These are phyloP conservation scores for Colletotrichum sp. DNA, from an alignment of 2,329 filamentous ascomycete genomes.

Conservation along the genomic window DNA sequence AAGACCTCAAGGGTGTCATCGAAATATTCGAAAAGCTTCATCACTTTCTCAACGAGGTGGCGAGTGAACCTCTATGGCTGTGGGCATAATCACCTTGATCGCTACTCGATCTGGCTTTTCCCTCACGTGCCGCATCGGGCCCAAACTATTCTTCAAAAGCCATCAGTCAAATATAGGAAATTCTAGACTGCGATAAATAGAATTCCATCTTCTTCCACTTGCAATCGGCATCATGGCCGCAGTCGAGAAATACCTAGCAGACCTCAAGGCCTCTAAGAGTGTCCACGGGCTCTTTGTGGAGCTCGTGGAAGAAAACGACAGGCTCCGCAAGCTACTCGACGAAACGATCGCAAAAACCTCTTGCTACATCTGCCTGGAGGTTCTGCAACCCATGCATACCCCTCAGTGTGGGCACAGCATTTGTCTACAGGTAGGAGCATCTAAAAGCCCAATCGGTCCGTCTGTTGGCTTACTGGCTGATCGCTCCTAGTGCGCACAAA, in stretches of 20 bases:
- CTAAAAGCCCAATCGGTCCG: neutral
- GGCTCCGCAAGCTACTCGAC: neutral
- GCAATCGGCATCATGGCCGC: neutral
- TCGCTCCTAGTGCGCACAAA: neutral
- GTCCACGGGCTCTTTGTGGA: neutral
- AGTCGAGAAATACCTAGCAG: neutral
- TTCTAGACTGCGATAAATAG: neutral
- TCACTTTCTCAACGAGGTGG: neutral
- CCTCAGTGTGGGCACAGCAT: neutral
- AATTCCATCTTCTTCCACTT: neutral
- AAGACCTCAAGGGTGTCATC: neutral
- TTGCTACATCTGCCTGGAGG: neutral
- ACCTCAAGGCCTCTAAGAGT: neutral
- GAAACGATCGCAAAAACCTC: neutral
- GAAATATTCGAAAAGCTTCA: neutral
- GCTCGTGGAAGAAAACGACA: neutral
- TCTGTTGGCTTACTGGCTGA: neutral
- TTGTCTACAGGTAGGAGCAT: neutral
- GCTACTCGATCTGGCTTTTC: neutral
- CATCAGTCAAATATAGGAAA: neutral
- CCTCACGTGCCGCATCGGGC: neutral
- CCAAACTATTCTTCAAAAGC: neutral
- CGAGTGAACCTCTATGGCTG: neutral
- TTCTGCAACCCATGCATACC: neutral
- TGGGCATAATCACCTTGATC: neutral